phyloP scores from a whole-genome alignment of 805 yeast genomes.

The Candida khao-thaluensis region DNA sequence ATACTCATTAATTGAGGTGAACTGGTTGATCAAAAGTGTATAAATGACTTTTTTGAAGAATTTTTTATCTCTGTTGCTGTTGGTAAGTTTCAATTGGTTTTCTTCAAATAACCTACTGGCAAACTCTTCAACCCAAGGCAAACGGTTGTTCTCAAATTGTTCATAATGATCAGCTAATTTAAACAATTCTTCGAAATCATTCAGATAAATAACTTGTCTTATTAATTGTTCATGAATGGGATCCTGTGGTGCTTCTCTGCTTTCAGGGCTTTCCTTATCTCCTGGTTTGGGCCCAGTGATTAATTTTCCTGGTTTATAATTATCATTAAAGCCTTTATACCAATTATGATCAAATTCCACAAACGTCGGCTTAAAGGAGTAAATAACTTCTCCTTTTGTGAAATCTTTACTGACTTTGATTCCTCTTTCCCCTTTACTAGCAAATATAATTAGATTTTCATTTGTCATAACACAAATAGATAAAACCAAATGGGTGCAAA shows the following conservation, averaged over 20 bases:
- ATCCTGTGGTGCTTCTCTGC: background rate
- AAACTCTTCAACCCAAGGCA: constrained; percentile 6
- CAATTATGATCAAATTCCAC: constrained; percentile 9
- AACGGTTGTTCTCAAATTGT: background rate
- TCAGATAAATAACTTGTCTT: background rate
- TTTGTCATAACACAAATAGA: background rate
- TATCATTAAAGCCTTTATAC: constrained; percentile 4
- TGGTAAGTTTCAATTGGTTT: background rate
- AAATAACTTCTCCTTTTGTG: constrained; percentile 1
- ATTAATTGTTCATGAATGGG: constrained; percentile 4
- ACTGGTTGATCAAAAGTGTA: constrained; percentile 28
- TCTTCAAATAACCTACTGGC: background rate
- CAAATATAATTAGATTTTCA: background rate
- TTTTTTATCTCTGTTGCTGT: background rate
- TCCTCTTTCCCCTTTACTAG: background rate
- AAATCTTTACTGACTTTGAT: background rate
- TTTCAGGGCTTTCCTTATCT: background rate
- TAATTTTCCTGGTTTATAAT: constrained; percentile 7
- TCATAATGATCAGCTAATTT: constrained; percentile 1
- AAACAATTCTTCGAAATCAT: background rate
- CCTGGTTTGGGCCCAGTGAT: background rate
- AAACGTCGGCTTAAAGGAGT: background rate
- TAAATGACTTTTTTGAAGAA: constrained; percentile 11
- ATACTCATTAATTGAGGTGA: constrained; percentile 23
- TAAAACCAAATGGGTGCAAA: constrained; percentile 3